Percentiles rank a stretch among this genome's conserved stretches.
phyloP scores from a whole-genome alignment of 2,329 filamentous ascomycete species.

The Pochonia chlamydosporia region DNA sequence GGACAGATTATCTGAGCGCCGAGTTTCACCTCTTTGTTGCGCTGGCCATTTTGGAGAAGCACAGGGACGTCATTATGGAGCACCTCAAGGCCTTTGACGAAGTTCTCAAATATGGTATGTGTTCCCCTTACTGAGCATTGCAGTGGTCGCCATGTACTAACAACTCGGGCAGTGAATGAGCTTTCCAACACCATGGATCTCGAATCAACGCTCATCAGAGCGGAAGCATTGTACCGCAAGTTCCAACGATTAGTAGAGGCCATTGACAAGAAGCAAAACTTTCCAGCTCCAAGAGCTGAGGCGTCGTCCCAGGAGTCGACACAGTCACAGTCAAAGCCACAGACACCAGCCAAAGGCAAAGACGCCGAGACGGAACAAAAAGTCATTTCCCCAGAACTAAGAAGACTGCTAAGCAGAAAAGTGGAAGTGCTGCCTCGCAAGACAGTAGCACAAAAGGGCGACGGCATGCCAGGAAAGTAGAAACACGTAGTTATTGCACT shows the following conservation, averaged over 20 bases:
- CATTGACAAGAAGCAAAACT: conserved; percentile 85
- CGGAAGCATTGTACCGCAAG: conserved; percentile 80
- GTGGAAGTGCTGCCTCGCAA: conserved; percentile 37
- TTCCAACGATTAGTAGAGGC: conserved; percentile 87
- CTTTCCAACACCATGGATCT: conserved; percentile 90
- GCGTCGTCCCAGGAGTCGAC: conserved; percentile 11
- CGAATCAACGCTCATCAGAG: conserved; percentile 75
- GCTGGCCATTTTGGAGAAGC: conserved; percentile 89
- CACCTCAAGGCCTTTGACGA: conserved; percentile 95
- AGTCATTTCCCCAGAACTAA: conserved; percentile 52
- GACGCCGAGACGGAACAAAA: conserved; percentile 28
- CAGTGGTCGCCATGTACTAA: conserved; percentile 11
- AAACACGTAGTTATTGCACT: background rate
- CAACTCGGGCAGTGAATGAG: conserved; percentile 68
- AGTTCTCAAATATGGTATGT: conserved; percentile 87
- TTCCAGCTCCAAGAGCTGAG: conserved; percentile 49
- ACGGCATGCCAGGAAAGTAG: conserved; percentile 27
- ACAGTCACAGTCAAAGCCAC: conserved; percentile 12
- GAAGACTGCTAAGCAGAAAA: conserved; percentile 44
- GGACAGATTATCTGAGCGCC: conserved; percentile 86
- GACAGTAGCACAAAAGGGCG: conserved; percentile 28
- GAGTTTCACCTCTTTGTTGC: conserved; percentile 95
- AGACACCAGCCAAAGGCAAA: conserved; percentile 26
- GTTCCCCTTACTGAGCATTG: background rate
- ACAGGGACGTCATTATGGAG: conserved; percentile 92